Evolutionary conservation across 345 rosid species (phyloP).

Genomic region (Physaria fendleri): DNA sequence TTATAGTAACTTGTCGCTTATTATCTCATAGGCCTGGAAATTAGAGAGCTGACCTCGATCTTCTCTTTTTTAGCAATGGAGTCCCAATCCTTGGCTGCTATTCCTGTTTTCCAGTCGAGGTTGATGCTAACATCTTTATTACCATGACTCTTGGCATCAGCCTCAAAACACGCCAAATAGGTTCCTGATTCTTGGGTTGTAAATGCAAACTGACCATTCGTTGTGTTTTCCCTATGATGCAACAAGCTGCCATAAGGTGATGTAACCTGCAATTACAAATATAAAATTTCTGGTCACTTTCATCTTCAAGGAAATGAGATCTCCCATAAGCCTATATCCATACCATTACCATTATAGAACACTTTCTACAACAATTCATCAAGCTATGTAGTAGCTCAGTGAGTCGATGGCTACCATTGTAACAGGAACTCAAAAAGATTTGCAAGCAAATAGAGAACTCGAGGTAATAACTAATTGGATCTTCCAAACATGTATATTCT

Average conservation of each 20-base stretch:
- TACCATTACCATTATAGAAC: not conserved
- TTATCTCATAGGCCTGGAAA: not conserved
- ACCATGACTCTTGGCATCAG: slow-evolving; percentile 32
- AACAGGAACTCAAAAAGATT: not conserved
- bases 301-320: not conserved
- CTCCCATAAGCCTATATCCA: not conserved
- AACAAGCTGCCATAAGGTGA: slow-evolving; percentile 62
- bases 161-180: slow-evolving; percentile 68
- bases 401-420: not conserved
- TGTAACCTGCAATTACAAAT: slow-evolving; percentile 45
- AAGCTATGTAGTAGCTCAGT: not conserved
- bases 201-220: slow-evolving; percentile 82
- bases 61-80: slow-evolving; percentile 78
- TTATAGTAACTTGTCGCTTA: not conserved
- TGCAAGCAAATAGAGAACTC: not conserved
- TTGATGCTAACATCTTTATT: slow-evolving; percentile 48
- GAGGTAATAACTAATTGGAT: not conserved
- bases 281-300: not conserved
- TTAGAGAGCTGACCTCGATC: slow-evolving; percentile 54
- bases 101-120: slow-evolving; percentile 88
- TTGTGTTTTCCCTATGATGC: slow-evolving; percentile 52
- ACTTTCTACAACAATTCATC: not conserved
- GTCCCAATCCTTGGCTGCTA: slow-evolving; percentile 90
- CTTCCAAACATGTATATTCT: no score
- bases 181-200: slow-evolving; percentile 73